Conservation (phyloP, 2,329 filamentous ascomycete species). For the Aspergillus calidoustus region DNA sequence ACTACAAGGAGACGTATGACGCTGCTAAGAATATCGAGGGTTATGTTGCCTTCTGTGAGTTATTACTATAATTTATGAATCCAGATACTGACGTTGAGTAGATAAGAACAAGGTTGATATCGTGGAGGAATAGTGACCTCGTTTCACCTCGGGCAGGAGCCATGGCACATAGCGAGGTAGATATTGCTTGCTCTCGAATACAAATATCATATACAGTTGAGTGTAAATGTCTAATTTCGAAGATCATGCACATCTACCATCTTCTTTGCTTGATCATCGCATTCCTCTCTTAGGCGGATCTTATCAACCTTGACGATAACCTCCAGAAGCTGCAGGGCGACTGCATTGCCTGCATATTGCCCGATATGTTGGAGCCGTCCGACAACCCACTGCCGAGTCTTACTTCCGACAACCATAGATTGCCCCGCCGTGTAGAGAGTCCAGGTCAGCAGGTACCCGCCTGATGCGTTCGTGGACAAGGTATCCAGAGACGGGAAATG, state of each 20-base stretch:
- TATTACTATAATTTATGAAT: too few relatives aligned
- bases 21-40: constrained; percentile 57
- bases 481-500: not conserved
- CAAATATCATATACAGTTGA: too few relatives aligned
- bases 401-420: constrained; percentile 3
- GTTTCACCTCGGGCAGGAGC: not conserved
- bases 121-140: constrained; percentile 1
- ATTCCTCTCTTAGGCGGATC: not conserved
- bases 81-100: not conserved
- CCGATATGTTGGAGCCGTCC: constrained; percentile 19
- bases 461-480: constrained; percentile 16
- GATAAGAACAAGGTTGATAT: constrained; percentile 13
- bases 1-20: constrained; percentile 58
- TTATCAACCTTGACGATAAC: constrained; percentile 20
- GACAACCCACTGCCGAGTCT: constrained; percentile 24
- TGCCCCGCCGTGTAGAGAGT: constrained; percentile 24
- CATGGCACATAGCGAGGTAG: too few relatives aligned
- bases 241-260: not conserved
- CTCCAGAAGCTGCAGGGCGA: constrained; percentile 22
- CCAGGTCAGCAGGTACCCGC: constrained; percentile 25
- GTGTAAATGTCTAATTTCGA: too few relatives aligned
- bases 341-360: constrained; percentile 10
- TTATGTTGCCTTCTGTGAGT: constrained; percentile 61
- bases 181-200: too few relatives aligned
- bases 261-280: not conserved